Evolutionary conservation across 1,139 yeast species (phyloP), one percentile per base, ranked within the genome.

Genomic region (Candida sp.): DNA sequence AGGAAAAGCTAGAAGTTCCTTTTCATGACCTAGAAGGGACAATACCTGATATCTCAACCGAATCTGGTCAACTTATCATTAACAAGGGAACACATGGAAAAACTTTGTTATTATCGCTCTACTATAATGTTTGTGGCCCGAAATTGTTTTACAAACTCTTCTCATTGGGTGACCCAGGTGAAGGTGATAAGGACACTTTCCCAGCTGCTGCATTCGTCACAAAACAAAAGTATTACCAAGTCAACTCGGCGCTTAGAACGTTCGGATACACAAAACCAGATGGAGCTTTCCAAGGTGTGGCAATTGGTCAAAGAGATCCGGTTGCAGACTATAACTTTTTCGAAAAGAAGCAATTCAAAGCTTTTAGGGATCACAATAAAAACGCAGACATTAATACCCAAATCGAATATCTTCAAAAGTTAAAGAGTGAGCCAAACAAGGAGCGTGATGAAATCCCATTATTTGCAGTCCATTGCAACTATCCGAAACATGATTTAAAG

Each of bases 151-250:
- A 82, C 51, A 76, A 76, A 32, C 59, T 82, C 33, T 68, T 82
- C 41, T 75, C 84, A 0, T 78, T 80, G 55, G 87, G 87, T 7
- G 78, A 73, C 25, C 73, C 66, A 46, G 87, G 87, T 33, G 86
- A 81, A 59, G 87, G 87, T 41, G 88, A 82, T 51, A 82, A 82
- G 54, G 87, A 82, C 48, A 82, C 87, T 0, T 81, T 80, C 54
- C 67, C 70, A 22, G 77, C 84, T 0, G 86, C 84, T 1, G 83
- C 85, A 1, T 59, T 63, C 40, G 75, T 68, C n/a, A 66, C 73
- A 7, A 61, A 65, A 1, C 70, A 76, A 46, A 63, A 65, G 2
- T 79, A 67, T 42, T 81, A 81, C 54, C 86, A 80, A 55, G 77
- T 81, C 6, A 75, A 55, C 43, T 62, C 72, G 2, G 60, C 51